These are phyloP conservation scores for Clathrospora elynae DNA, from an alignment of 2,329 filamentous ascomycete genomes.

Conservation along the genomic window DNA sequence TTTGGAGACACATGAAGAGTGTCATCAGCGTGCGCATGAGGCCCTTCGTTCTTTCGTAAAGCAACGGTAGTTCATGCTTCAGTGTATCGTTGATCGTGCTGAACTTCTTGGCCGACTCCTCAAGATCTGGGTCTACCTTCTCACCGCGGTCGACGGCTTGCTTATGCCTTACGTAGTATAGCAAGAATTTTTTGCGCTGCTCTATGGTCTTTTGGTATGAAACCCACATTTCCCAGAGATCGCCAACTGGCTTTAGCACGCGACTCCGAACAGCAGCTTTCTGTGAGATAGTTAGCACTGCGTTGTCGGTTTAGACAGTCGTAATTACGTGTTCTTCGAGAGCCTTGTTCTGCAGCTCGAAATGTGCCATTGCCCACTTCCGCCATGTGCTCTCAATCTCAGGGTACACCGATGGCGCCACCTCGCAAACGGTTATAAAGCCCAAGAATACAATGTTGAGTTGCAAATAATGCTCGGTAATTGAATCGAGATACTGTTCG, in stretches of 20 bases:
- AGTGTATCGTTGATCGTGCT: slow-evolving; percentile 88
- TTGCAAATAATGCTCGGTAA: slow-evolving; percentile 77
- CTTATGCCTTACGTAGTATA: slow-evolving; percentile 84
- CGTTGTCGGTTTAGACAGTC: slow-evolving; percentile 4
- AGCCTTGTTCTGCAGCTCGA: slow-evolving; percentile 81
- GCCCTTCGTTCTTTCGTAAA: slow-evolving; percentile 80
- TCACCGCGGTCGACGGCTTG: slow-evolving; percentile 79
- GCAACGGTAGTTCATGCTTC: slow-evolving; percentile 85
- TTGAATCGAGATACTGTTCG: slow-evolving; percentile 87
- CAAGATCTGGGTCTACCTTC: slow-evolving; percentile 83
- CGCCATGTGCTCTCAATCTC: slow-evolving; percentile 95
- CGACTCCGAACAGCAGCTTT: slow-evolving; percentile 73
- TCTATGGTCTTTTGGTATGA: slow-evolving; percentile 88
- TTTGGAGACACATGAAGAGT: slow-evolving; percentile 84
- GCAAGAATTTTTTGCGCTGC: slow-evolving; percentile 88
- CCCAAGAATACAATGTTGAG: slow-evolving; percentile 80
- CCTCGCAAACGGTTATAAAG: slow-evolving; percentile 80
- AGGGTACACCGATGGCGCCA: slow-evolving; percentile 64
- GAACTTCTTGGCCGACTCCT: slow-evolving; percentile 86
- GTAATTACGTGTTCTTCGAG: slow-evolving; percentile 78
- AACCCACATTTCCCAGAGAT: slow-evolving; percentile 77
- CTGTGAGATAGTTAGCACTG: slow-evolving; percentile 42
- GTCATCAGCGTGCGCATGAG: slow-evolving; percentile 81
- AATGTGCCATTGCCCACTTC: slow-evolving; percentile 83
- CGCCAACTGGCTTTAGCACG: slow-evolving; percentile 83